Evolutionary conservation across 768 basidiomycete genomes (phyloP), one percentile per base, ranked within the genome.

Genomic region (Suillus sp.): DNA sequence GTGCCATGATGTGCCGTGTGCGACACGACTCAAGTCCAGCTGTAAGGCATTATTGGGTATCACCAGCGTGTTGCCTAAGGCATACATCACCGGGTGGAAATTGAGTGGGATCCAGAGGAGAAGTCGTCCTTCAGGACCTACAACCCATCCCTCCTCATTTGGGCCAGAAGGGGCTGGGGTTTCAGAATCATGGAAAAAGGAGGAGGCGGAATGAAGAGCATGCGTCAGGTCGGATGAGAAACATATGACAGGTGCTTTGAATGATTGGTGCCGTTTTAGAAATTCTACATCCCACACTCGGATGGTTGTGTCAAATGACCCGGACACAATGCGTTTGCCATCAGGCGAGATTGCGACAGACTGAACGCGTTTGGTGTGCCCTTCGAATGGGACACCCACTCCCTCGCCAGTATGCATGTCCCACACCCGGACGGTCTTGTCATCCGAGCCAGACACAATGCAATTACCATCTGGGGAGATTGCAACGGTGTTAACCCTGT

Each of bases 331-430:
- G 30, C n/a, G 58, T 43, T 22, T 60, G 25, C 45, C 25, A 34
- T 61, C 62, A 20, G 45, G 37, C 5, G 58, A 63, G 30, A 63
- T 51, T 37, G n/a, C 43, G 2, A 45, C 43, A 6, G 43, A 45
- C 43, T 0, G 10, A 45, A 45, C 11, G 2, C 0, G 0, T 45
- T 10, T 4, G 11, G 43, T 22, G 11, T 45, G 43, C n/a, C 43
- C n/a, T 45, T 4, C n/a, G 11, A 45, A 22, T 11, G 43, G n/a
- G 43, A n/a, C n/a, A n/a, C n/a, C n/a, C n/a, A n/a, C n/a, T n/a
- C n/a, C n/a, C n/a, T n/a, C n/a, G n/a, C n/a, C n/a, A n/a, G n/a
- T n/a, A n/a, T n/a, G n/a, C n/a, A n/a, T n/a, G n/a, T n/a, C n/a
- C n/a, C n/a, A n/a, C n/a, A n/a, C n/a, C n/a, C n/a, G n/a, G n/a